Evolutionary conservation across 1,139 yeast genomes (phyloP).

Genomic region (Pichia sp.): DNA sequence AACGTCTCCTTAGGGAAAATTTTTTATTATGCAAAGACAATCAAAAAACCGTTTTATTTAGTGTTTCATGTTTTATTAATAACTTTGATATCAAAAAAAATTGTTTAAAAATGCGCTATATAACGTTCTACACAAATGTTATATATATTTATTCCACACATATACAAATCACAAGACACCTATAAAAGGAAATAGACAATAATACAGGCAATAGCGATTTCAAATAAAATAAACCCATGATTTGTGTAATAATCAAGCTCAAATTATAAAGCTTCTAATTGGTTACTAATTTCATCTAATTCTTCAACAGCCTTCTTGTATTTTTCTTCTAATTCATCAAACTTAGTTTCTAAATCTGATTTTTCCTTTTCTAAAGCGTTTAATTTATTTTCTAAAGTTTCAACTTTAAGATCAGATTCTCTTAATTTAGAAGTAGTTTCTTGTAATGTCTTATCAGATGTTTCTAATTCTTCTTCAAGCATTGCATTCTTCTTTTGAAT

Average conservation of each 20-base stretch:
- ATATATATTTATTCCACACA: not conserved
- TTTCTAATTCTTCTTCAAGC: conserved; percentile 92
- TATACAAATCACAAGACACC: not conserved
- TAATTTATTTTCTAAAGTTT: conserved; percentile 93
- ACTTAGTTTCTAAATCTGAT: conserved; percentile 87
- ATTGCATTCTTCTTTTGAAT: conserved; percentile 87
- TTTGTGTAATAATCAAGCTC: conserved; percentile 1
- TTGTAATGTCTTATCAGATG: conserved; percentile 84
- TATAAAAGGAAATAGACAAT: conserved; percentile 7
- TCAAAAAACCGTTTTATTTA: too few relatives aligned
- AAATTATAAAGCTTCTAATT: conserved; percentile 74
- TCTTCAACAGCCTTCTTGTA: conserved; percentile 82
- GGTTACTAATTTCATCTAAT: conserved; percentile 89
- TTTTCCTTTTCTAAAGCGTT: conserved; percentile 88
- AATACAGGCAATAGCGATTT: conserved; percentile 8
- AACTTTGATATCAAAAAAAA: not conserved
- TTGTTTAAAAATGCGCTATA: not conserved
- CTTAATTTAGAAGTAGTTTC: conserved; percentile 92
- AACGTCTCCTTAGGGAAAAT: too few relatives aligned
- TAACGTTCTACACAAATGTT: not conserved
- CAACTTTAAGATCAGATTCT: conserved; percentile 94
- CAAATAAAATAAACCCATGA: not conserved
- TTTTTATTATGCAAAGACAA: too few relatives aligned
- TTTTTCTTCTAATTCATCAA: conserved; percentile 80
- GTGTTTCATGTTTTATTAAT: not conserved